Percentiles rank a stretch among this genome's conserved stretches.
Conservation (phyloP, 495 filamentous ascomycete genomes). For the Penicillium coprophilum region DNA sequence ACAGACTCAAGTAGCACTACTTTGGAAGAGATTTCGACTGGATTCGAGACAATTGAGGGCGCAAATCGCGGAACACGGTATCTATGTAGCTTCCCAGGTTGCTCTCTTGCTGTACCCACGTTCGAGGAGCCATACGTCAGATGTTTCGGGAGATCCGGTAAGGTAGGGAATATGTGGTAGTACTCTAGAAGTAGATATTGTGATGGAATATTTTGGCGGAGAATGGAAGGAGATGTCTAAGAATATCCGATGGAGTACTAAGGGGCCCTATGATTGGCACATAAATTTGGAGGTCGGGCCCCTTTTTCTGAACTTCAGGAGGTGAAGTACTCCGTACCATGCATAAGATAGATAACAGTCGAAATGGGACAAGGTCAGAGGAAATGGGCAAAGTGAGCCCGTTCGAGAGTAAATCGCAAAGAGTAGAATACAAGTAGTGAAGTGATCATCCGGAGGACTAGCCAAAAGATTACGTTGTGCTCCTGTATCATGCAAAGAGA, state of each 20-base stretch:
- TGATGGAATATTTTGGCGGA: background rate
- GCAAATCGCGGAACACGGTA: conserved; percentile 19
- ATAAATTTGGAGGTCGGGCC: conserved; percentile 7
- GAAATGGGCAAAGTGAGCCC: too few species aligned
- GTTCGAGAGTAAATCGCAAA: too few species aligned
- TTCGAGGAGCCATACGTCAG: background rate
- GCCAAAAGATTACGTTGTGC: background rate
- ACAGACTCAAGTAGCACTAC: too few species aligned
- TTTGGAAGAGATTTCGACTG: too few species aligned
- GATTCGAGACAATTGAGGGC: too few species aligned
- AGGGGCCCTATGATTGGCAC: conserved; percentile 14
- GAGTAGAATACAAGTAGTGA: too few species aligned
- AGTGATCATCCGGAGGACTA: too few species aligned
- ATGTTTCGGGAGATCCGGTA: too few species aligned
- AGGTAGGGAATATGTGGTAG: background rate
- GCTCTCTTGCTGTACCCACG: too few species aligned
- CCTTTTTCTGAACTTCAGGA: conserved; percentile 10
- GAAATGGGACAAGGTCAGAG: too few species aligned
- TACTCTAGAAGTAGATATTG: background rate
- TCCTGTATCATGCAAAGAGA: conserved; percentile 5
- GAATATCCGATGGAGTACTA: conserved; percentile 12
- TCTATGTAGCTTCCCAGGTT: too few species aligned
- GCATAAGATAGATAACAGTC: too few species aligned
- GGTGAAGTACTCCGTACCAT: background rate
- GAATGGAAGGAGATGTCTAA: conserved; percentile 11